Conservation (phyloP, 352 stramenopile genomes). For the Pythium biforme region DNA sequence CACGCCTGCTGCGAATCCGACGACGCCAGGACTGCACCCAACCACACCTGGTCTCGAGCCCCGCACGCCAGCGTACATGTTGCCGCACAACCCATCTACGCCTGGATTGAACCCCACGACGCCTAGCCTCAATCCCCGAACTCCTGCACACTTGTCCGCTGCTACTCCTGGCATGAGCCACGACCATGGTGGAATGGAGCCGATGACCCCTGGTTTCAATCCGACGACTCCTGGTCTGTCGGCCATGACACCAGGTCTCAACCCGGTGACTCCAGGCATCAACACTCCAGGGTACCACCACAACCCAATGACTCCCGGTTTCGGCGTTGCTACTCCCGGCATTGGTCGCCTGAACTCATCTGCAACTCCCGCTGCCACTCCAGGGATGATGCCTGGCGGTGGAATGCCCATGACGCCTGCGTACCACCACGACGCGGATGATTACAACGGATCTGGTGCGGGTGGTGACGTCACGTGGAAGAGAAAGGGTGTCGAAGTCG, state of each 20-base stretch:
- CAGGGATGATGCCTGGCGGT: slow-evolving; percentile 55
- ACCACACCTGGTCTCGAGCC: slow-evolving; percentile 80
- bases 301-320: slow-evolving; percentile 88
- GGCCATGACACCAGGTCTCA: slow-evolving; percentile 77
- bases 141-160: slow-evolving; percentile 65
- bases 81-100: slow-evolving; percentile 75
- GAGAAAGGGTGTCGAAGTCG: slow-evolving; percentile 86
- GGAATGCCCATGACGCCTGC: slow-evolving; percentile 79
- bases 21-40: slow-evolving; percentile 77
- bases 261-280: slow-evolving; percentile 77
- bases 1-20: slow-evolving; percentile 68
- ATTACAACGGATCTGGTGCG: slow-evolving; percentile 36
- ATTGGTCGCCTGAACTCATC: slow-evolving; percentile 70
- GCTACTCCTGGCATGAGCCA: slow-evolving; percentile 71
- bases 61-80: slow-evolving; percentile 74
- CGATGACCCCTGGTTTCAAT: slow-evolving; percentile 87
- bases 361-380: slow-evolving; percentile 63
- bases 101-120: slow-evolving; percentile 81
- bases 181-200: slow-evolving; percentile 73
- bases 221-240: slow-evolving; percentile 79
- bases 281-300: slow-evolving; percentile 83
- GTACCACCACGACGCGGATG: slow-evolving; percentile 53
- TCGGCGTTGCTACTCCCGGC: slow-evolving; percentile 67
- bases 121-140: slow-evolving; percentile 72
- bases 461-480: slow-evolving; percentile 83